Evolutionary conservation across 2,329 filamentous ascomycete genomes (phyloP).

Genomic region (Beauveria asiatica): DNA sequence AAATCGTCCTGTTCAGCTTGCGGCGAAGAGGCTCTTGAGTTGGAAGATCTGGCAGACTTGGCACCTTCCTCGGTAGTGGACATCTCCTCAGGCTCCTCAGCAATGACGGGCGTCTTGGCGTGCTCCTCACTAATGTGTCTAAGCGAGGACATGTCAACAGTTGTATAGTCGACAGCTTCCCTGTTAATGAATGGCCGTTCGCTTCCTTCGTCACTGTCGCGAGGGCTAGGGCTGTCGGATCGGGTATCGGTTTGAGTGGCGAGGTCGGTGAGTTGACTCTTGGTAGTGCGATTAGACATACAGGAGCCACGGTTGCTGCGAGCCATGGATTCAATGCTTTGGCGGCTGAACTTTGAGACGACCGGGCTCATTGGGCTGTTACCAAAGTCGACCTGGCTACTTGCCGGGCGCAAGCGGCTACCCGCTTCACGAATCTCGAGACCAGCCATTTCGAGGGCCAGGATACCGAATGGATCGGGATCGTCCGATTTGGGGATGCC

Average conservation of each 20-base stretch:
- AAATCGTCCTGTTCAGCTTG: constrained; percentile 9
- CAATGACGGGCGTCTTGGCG: background rate
- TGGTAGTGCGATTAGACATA: constrained; percentile 62
- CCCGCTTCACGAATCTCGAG: constrained; percentile 88
- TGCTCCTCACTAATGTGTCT: constrained; percentile 33
- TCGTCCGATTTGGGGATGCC: constrained; percentile 73
- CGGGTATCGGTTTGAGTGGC: constrained; percentile 53
- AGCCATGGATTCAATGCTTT: constrained; percentile 59
- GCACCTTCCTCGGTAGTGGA: background rate
- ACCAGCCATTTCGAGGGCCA: constrained; percentile 83
- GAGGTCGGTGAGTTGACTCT: constrained; percentile 62
- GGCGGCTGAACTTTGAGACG: constrained; percentile 49
- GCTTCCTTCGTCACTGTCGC: constrained; percentile 39
- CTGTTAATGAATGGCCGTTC: constrained; percentile 28
- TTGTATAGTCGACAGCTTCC: constrained; percentile 48
- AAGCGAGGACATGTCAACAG: constrained; percentile 45
- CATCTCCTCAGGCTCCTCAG: constrained; percentile 13
- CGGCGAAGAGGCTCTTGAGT: background rate
- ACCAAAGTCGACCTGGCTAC: constrained; percentile 75
- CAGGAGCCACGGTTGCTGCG: constrained; percentile 64
- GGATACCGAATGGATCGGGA: constrained; percentile 84
- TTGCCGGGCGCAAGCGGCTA: constrained; percentile 56
- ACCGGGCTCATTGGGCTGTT: constrained; percentile 68
- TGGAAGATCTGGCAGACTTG: background rate
- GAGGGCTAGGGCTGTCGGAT: constrained; percentile 45